Percentiles rank a stretch among this genome's conserved stretches.
phyloP scores from a whole-genome alignment of 805 yeast genomes.

The Tanozyma kutaoensis region DNA sequence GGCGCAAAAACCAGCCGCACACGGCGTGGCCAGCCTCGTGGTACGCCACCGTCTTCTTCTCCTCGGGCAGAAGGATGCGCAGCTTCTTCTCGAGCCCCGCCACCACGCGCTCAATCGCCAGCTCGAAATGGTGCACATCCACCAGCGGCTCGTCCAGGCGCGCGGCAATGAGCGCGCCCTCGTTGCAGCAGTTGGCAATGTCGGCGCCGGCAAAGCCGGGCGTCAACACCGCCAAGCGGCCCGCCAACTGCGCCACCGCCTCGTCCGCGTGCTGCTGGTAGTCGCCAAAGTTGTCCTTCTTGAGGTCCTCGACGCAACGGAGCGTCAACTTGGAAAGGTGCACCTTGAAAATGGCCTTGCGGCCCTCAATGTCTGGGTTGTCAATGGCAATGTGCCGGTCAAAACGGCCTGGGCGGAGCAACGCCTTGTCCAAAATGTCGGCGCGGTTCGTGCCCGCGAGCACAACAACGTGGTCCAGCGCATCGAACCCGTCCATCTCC shows the following conservation, averaged over 20 bases:
- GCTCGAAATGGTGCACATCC: constrained; percentile 65
- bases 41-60: constrained; percentile 77
- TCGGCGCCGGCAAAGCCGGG: constrained; percentile 97
- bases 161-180: constrained; percentile 90
- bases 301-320: constrained; percentile 22
- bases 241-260: constrained; percentile 51
- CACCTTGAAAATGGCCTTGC: constrained; percentile 75
- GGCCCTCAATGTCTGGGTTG: constrained; percentile 79
- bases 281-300: constrained; percentile 21
- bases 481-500: constrained; percentile 90
- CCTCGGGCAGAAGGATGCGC: constrained; percentile 63
- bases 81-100: constrained; percentile 90
- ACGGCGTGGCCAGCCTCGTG: constrained; percentile 97
- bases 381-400: constrained; percentile 83
- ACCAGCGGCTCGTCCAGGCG: constrained; percentile 55
- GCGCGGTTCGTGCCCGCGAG: constrained; percentile 92
- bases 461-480: constrained; percentile 85
- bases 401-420: constrained; percentile 90
- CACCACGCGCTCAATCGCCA: constrained; percentile 86
- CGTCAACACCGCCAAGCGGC: constrained; percentile 79
- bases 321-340: constrained; percentile 54
- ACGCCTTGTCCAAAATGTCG: constrained; percentile 80
- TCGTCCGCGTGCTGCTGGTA: constrained; percentile 25
- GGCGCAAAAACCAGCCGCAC: constrained; percentile 84
- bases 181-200: constrained; percentile 89